A percentile compares a stretch with the other conserved stretches of the same genome.
Evolutionary conservation across 148 eudicot genomes (phyloP).

Genomic region (Vaccinium corymbosum): DNA sequence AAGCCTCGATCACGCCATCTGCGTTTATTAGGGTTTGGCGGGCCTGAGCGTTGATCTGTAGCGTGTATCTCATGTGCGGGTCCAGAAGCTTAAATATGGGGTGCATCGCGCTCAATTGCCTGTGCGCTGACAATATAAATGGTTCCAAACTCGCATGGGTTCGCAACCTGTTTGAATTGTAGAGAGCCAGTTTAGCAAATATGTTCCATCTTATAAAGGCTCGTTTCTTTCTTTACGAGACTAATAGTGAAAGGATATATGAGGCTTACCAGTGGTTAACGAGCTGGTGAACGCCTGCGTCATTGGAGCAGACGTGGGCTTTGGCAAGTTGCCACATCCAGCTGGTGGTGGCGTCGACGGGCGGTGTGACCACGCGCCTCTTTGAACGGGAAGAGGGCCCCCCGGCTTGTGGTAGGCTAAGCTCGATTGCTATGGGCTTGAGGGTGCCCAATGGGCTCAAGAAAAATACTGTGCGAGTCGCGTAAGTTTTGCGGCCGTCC

Average conservation of each 20-base stretch:
- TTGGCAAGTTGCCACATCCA: conserved; percentile 94
- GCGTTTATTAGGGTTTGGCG: conserved; percentile 69
- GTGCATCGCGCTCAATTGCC: conserved; percentile 86
- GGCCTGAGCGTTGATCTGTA: conserved; percentile 75
- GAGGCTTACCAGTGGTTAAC: conserved; percentile 76
- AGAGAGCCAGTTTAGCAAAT: background rate
- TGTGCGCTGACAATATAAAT: conserved; percentile 80
- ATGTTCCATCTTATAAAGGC: background rate
- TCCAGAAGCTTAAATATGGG: conserved; percentile 89
- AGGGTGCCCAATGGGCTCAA: conserved; percentile 66
- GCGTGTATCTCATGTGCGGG: conserved; percentile 94
- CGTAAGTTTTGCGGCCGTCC: conserved; percentile 83
- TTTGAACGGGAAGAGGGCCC: conserved; percentile 52
- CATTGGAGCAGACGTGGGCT: conserved; percentile 91
- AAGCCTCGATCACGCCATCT: conserved; percentile 77
- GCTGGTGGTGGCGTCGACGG: conserved; percentile 70
- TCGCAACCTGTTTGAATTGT: conserved; percentile 46
- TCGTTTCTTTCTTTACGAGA: background rate
- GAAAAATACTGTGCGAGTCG: conserved; percentile 79
- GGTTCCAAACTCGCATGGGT: conserved; percentile 85
- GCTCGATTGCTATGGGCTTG: conserved; percentile 95
- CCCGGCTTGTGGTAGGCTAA: conserved; percentile 54
- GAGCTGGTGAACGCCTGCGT: conserved; percentile 93
- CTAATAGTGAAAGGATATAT: background rate
- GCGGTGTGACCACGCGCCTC: conserved; percentile 73